Percentiles rank a stretch among this genome's conserved stretches.
These are phyloP conservation scores for Hirsutella thompsonii DNA, from an alignment of 2,329 filamentous ascomycete species.

Conservation along the genomic window DNA sequence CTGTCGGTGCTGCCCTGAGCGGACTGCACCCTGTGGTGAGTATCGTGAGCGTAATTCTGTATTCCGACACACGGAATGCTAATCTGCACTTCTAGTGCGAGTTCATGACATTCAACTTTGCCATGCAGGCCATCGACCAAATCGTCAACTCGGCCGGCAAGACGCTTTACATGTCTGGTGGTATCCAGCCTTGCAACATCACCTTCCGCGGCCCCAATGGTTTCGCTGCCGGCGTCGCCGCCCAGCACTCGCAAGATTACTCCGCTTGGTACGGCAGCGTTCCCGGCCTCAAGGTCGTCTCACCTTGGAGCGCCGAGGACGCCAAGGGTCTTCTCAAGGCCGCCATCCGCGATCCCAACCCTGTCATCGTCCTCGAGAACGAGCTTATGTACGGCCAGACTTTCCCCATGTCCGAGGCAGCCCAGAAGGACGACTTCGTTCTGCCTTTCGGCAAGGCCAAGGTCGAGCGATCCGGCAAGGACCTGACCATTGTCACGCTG, in stretches of 20 bases:
- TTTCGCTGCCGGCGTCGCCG: slow-evolving; percentile 88
- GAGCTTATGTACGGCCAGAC: slow-evolving; percentile 83
- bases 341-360: slow-evolving; percentile 95
- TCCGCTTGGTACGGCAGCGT: slow-evolving; percentile 98
- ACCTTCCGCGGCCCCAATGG: slow-evolving; percentile 99
- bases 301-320: slow-evolving; percentile 93
- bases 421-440: slow-evolving; percentile 93
- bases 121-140: slow-evolving; percentile 99
- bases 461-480: slow-evolving; percentile 91
- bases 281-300: slow-evolving; percentile 91
- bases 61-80: neutral
- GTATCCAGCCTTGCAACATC: slow-evolving; percentile 98
- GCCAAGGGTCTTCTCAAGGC: slow-evolving; percentile 97
- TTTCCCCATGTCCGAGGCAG: slow-evolving; percentile 96
- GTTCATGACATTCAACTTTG: slow-evolving; percentile 99
- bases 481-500: slow-evolving; percentile 87
- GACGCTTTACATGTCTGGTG: slow-evolving; percentile 99
- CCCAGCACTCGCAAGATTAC: slow-evolving; percentile 98
- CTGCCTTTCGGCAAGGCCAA: slow-evolving; percentile 98
- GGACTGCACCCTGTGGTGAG: slow-evolving; percentile 87
- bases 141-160: slow-evolving; percentile 98
- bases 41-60: slow-evolving; percentile 10
- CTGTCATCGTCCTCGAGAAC: slow-evolving; percentile 83
- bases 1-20: slow-evolving; percentile 86
- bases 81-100: slow-evolving; percentile 52